Conservation (phyloP, 805 yeast genomes). For the Saccharomyces eubayanus region DNA sequence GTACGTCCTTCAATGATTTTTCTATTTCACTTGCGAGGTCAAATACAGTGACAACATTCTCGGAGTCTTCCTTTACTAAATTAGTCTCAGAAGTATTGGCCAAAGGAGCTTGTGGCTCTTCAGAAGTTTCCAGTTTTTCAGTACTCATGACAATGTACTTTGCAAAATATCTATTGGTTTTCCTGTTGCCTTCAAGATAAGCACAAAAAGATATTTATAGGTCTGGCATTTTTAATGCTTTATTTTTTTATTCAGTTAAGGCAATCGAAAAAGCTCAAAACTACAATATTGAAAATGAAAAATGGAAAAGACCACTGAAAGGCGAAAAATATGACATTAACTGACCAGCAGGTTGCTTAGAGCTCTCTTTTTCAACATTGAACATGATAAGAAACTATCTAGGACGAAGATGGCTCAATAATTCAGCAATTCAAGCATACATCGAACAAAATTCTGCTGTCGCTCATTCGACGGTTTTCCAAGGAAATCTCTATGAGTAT, state of each 20-base stretch:
- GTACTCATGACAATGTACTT: slow-evolving; percentile 4
- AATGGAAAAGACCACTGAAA: neutral
- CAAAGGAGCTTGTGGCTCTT: slow-evolving; percentile 4
- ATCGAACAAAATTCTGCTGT: slow-evolving; percentile 17
- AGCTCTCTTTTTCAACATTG: neutral
- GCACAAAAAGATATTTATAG: neutral
- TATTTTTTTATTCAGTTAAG: neutral
- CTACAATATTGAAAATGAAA: neutral
- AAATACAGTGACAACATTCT: slow-evolving; percentile 19
- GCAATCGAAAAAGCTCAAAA: neutral
- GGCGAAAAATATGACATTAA: neutral
- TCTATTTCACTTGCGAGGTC: slow-evolving; percentile 26
- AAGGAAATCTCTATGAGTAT: slow-evolving; percentile 29
- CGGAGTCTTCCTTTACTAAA: slow-evolving; percentile 2
- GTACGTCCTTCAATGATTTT: slow-evolving; percentile 15
- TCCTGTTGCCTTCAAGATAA: neutral
- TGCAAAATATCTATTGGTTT: neutral
- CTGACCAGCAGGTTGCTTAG: neutral
- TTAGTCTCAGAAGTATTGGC: slow-evolving; percentile 4
- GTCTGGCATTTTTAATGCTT: neutral
- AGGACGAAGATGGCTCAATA: slow-evolving; percentile 8
- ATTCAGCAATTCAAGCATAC: slow-evolving; percentile 12
- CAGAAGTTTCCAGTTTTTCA: slow-evolving; percentile 2
- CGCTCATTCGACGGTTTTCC: slow-evolving; percentile 25
- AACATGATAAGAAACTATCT: neutral